phyloP scores from a whole-genome alignment of 225 moss, liverwort and hornwort genomes.

The Polytrichum formosum region DNA sequence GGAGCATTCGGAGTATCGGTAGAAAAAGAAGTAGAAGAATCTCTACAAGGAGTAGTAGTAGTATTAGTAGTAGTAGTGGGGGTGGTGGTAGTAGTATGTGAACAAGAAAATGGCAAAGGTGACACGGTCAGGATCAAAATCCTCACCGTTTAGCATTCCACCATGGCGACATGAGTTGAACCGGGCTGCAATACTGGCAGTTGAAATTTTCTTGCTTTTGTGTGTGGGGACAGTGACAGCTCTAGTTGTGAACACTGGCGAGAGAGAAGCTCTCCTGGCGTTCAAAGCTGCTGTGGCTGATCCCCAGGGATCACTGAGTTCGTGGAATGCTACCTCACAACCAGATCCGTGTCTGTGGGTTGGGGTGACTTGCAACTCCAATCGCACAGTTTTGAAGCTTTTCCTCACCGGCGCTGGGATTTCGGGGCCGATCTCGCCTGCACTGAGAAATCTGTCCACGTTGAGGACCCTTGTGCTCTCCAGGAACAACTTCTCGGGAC shows the following conservation, averaged over 20 bases:
- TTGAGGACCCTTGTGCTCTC: constrained; percentile 51
- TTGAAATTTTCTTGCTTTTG: background rate
- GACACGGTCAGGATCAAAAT: background rate
- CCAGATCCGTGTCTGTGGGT: constrained; percentile 57
- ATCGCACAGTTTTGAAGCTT: constrained; percentile 41
- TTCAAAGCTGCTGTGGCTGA: constrained; percentile 58
- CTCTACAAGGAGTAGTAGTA: too few relatives aligned
- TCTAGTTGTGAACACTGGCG: constrained; percentile 39
- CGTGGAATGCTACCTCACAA: constrained; percentile 50
- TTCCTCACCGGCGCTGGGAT: constrained; percentile 40
- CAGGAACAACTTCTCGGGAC: constrained; percentile 50
- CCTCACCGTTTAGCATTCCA: background rate
- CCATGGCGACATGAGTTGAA: too few relatives aligned
- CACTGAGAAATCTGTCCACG: constrained; percentile 48
- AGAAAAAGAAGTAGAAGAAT: too few relatives aligned
- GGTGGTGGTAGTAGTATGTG: too few relatives aligned
- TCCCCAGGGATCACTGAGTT: constrained; percentile 26
- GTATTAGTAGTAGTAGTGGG: too few relatives aligned
- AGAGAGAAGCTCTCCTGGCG: constrained; percentile 43
- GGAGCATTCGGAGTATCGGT: too few relatives aligned
- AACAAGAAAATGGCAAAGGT: constrained; percentile 25
- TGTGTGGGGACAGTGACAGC: constrained; percentile 9
- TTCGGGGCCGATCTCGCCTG: constrained; percentile 54
- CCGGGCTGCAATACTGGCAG: too few relatives aligned
- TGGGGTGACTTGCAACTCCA: constrained; percentile 63